Percentiles rank a stretch among this genome's conserved stretches.
These are phyloP conservation scores for Bassia scoparia DNA, from an alignment of 148 eudicot genomes.

Conservation along the genomic window DNA sequence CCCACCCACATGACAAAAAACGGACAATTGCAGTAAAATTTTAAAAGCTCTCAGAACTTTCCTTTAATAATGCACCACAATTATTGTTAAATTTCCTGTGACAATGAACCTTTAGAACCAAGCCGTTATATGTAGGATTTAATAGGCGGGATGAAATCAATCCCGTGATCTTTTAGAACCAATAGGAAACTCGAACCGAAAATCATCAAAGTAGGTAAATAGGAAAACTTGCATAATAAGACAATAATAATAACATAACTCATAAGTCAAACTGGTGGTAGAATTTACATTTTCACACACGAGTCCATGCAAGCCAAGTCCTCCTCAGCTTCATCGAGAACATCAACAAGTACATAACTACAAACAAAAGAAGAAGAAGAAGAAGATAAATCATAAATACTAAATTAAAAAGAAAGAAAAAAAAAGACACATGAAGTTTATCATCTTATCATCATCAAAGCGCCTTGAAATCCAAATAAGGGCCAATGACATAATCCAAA, in stretches of 20 bases:
- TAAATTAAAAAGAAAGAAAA: neutral
- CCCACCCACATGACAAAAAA: too few species aligned
- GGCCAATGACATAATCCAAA: constrained; percentile 10
- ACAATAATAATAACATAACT: too few species aligned
- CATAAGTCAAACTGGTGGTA: constrained; percentile 9
- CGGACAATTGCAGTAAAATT: neutral
- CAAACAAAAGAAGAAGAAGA: too few species aligned
- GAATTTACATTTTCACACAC: constrained; percentile 33
- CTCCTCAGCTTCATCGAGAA: constrained; percentile 16
- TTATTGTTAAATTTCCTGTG: too few species aligned
- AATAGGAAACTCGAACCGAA: too few species aligned
- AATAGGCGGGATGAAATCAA: too few species aligned
- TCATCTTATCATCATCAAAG: constrained; percentile 11
- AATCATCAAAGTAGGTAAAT: too few species aligned
- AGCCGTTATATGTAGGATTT: too few species aligned
- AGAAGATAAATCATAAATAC: too few species aligned
- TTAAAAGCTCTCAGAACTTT: neutral
- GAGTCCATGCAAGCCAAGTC: constrained; percentile 17
- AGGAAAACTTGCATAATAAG: neutral
- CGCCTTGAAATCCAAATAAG: constrained; percentile 10
- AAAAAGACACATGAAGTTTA: constrained; percentile 3
- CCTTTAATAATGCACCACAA: neutral
- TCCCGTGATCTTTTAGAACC: too few species aligned
- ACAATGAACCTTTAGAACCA: too few species aligned
- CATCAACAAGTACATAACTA: constrained; percentile 2